Percentiles rank a stretch among this genome's conserved stretches.
phyloP scores from a whole-genome alignment of 2,329 filamentous ascomycete species.

The Cordyceps pruinosa region DNA sequence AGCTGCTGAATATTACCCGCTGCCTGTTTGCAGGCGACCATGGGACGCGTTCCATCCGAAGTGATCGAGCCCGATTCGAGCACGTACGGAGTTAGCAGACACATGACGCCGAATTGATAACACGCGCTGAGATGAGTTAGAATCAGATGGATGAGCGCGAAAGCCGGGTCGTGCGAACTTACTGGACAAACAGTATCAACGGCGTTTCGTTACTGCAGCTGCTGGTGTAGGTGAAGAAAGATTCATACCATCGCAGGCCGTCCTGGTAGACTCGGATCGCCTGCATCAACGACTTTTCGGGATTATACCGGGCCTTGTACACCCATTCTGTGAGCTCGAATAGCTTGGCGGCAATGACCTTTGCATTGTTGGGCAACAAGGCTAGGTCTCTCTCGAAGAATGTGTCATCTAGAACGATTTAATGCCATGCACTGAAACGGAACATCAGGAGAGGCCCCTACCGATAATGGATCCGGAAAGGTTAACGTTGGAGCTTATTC shows the following conservation, averaged over 20 bases:
- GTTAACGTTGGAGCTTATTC: neutral
- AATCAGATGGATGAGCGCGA: neutral
- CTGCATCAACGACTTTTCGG: neutral
- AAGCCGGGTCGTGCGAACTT: neutral
- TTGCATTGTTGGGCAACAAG: neutral
- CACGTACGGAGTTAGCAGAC: neutral
- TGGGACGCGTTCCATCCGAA: neutral
- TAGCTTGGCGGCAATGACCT: neutral
- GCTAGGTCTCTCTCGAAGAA: neutral
- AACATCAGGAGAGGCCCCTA: neutral
- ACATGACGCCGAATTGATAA: constrained; percentile 6
- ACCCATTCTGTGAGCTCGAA: constrained; percentile 8
- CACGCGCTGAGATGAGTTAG: neutral
- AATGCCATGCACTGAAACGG: neutral
- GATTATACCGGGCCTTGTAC: neutral
- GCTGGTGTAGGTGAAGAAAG: constrained; percentile 4
- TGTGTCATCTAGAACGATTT: neutral
- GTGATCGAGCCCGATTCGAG: neutral
- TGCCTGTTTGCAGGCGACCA: neutral
- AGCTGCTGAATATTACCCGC: neutral
- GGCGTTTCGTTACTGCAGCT: neutral
- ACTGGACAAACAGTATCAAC: constrained; percentile 3
- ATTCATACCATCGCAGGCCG: constrained; percentile 1
- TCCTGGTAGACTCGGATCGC: neutral
- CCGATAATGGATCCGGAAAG: neutral